phyloP scores from a whole-genome alignment of 2,329 filamentous ascomycete genomes.

The Setomelanomma holmii region DNA sequence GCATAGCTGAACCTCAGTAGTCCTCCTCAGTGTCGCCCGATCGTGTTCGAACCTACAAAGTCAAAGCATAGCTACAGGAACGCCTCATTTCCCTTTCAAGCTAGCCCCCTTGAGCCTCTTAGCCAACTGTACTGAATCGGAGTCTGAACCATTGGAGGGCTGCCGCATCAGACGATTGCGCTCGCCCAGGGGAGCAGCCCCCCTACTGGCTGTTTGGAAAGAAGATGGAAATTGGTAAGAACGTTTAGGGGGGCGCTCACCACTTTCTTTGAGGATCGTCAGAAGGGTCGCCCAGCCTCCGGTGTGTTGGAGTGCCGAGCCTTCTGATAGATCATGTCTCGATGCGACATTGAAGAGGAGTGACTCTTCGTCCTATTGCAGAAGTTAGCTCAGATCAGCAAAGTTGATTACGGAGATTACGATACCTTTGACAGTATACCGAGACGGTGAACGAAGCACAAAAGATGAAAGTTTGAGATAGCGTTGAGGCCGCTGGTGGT shows the following conservation, averaged over 20 bases:
- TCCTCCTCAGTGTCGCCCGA: constrained; percentile 17
- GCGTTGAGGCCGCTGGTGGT: constrained; percentile 70
- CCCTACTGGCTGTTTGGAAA: constrained; percentile 43
- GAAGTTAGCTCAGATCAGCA: no score
- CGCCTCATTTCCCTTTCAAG: constrained; percentile 49
- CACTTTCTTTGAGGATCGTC: constrained; percentile 92
- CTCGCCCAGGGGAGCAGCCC: constrained; percentile 42
- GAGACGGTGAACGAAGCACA: constrained; percentile 85
- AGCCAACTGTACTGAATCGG: constrained; percentile 67
- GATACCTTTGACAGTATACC: constrained; percentile 83
- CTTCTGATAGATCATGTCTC: constrained; percentile 79
- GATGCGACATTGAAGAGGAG: constrained; percentile 86
- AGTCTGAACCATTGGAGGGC: constrained; percentile 51
- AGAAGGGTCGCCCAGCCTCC: constrained; percentile 93
- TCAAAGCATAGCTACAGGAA: constrained; percentile 23
- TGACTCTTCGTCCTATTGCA: constrained; percentile 79
- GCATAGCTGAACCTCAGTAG: no score
- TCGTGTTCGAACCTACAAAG: constrained; percentile 25
- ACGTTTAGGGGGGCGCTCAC: constrained; percentile 92
- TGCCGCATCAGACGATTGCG: constrained; percentile 29
- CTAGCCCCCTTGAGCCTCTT: constrained; percentile 70
- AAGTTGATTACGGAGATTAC: no score
- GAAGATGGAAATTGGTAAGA: constrained; percentile 36
- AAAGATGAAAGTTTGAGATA: constrained; percentile 91
- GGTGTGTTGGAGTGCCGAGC: constrained; percentile 82